These are phyloP conservation scores for Picea glauca DNA, from an alignment of 75 land plant species.

Conservation along the genomic window DNA sequence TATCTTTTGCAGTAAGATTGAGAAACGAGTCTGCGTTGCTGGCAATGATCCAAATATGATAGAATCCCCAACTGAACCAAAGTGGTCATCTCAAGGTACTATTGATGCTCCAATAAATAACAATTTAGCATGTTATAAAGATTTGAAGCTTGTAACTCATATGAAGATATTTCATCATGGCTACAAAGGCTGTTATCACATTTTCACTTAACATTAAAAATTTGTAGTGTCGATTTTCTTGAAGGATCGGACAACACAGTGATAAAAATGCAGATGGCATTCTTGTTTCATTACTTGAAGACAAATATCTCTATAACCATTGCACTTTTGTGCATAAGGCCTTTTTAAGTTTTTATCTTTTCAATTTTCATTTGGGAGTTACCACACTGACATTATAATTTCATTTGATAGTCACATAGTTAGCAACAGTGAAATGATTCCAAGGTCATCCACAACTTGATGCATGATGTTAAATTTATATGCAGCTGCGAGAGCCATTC, in stretches of 20 bases:
- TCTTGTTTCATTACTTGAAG: neutral
- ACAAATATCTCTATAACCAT: neutral
- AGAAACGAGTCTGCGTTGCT: conserved; percentile 65
- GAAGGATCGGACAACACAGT: neutral
- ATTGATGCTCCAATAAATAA: neutral
- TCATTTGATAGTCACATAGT: neutral
- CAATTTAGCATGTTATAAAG: neutral
- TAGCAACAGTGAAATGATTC: neutral
- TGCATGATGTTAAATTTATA: too few species aligned
- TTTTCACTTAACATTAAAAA: neutral
- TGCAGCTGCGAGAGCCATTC: too few species aligned
- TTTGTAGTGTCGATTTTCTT: neutral
- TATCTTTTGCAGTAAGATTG: conserved; percentile 40
- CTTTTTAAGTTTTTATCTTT: neutral
- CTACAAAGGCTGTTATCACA: neutral
- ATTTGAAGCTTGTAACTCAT: neutral
- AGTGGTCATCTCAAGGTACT: conserved; percentile 91
- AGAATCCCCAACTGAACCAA: conserved; percentile 92
- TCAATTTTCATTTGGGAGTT: neutral
- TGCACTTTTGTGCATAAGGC: neutral
- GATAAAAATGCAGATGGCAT: neutral
- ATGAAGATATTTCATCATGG: neutral
- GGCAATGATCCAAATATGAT: conserved; percentile 62
- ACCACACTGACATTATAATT: neutral
- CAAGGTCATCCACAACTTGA: neutral